A percentile compares a stretch with the other conserved stretches of the same genome.
Evolutionary conservation across 371 early-diverging fungal species (phyloP).

Genomic region (Nosema bombycis): DNA sequence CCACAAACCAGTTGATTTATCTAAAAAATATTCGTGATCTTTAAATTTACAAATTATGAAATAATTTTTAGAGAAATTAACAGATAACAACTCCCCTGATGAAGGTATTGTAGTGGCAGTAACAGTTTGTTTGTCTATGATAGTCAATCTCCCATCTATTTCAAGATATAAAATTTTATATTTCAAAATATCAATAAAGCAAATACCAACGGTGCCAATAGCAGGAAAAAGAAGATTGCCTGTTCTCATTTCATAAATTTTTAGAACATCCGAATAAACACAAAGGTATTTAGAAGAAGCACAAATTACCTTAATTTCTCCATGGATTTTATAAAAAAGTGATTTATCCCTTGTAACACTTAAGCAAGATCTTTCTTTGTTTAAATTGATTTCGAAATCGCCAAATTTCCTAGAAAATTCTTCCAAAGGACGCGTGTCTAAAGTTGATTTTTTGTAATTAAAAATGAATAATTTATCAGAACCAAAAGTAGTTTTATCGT

Average conservation of each 20-base stretch:
- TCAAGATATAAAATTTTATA: conserved; percentile 44
- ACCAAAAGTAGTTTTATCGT: background rate
- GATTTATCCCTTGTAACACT: conserved; percentile 31
- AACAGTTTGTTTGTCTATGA: conserved; percentile 41
- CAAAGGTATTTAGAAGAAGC: conserved; percentile 37
- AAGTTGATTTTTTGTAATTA: conserved; percentile 25
- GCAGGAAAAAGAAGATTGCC: conserved; percentile 56
- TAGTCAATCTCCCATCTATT: conserved; percentile 31
- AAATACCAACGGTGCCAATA: conserved; percentile 40
- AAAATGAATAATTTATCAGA: conserved; percentile 13
- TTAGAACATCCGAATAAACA: conserved; percentile 29
- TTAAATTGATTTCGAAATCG: conserved; percentile 41
- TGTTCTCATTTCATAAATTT: conserved; percentile 54
- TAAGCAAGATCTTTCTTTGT: conserved; percentile 27
- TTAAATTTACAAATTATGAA: conserved; percentile 55
- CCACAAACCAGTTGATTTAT: conserved; percentile 37
- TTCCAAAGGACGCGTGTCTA: conserved; percentile 8
- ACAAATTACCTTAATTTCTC: conserved; percentile 40
- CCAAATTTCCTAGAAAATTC: conserved; percentile 23
- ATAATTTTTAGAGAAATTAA: conserved; percentile 49
- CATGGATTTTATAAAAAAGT: conserved; percentile 47
- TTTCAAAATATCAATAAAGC: conserved; percentile 48
- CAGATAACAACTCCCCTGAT: background rate
- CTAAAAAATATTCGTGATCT: conserved; percentile 30
- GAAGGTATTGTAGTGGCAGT: conserved; percentile 18